phyloP scores from a whole-genome alignment of 2,329 filamentous ascomycete species.

The Fusarium napiforme region DNA sequence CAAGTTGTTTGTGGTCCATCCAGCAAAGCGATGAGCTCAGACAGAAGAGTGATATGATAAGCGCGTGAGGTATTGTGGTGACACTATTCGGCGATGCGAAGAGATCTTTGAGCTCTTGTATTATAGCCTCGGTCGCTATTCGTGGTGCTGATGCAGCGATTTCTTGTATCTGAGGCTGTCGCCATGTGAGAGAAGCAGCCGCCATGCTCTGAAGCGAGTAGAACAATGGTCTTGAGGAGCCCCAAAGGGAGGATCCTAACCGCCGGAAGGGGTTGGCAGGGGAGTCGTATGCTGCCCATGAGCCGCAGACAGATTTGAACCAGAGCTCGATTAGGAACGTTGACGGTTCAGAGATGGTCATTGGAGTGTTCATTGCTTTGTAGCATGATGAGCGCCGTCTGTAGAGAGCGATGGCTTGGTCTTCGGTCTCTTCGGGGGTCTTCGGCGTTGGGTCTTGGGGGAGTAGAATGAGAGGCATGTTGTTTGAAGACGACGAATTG shows the following conservation, averaged over 20 bases:
- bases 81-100: conserved; percentile 30
- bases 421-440: not conserved
- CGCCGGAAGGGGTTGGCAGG: conserved; percentile 32
- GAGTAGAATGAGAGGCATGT: conserved; percentile 1
- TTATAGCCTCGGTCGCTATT: conserved; percentile 34
- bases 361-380: not conserved
- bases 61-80: conserved; percentile 14
- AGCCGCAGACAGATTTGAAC: conserved; percentile 38
- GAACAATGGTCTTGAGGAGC: conserved; percentile 21
- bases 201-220: conserved; percentile 40
- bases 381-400: not conserved
- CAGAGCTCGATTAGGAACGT: conserved; percentile 30
- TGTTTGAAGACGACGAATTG: not conserved
- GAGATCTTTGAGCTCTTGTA: conserved; percentile 20
- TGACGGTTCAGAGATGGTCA: conserved; percentile 31
- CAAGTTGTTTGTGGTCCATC: conserved; percentile 36
- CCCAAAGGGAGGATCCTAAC: conserved; percentile 29
- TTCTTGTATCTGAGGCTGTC: conserved; percentile 29
- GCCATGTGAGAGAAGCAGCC: conserved; percentile 19
- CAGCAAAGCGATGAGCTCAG: conserved; percentile 38
- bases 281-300: conserved; percentile 39
- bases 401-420: not conserved
- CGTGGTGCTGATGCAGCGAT: conserved; percentile 25
- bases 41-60: conserved; percentile 34
- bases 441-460: not conserved